Evolutionary conservation across 306 rosid genomes (phyloP).

Genomic region (Rubus idaeus): DNA sequence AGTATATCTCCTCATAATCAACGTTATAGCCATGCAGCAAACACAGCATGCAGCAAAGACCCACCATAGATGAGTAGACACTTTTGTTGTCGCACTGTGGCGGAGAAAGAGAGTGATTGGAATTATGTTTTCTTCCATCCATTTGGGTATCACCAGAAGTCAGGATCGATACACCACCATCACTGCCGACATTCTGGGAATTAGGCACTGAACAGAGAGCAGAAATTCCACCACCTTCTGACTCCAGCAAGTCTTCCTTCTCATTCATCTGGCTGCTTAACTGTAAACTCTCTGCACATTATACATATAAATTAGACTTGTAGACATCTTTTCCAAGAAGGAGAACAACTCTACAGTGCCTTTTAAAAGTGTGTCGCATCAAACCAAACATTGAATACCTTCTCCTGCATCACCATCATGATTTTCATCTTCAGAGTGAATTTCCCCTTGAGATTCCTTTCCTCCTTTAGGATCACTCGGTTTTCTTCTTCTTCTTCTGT

Average conservation of each 20-base stretch:
- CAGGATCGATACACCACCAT: constrained; percentile 40
- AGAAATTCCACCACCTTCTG: constrained; percentile 53
- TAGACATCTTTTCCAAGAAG: constrained; percentile 21
- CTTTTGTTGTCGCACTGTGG: constrained; percentile 64
- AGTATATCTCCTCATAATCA: constrained; percentile 22
- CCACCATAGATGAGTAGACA: constrained; percentile 75
- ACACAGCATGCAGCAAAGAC: constrained; percentile 28
- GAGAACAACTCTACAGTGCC: constrained; percentile 8
- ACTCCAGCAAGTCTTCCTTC: constrained; percentile 45
- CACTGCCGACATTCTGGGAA: constrained; percentile 42
- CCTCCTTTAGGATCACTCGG: constrained; percentile 43
- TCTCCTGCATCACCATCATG: constrained; percentile 51
- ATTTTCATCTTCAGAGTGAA: constrained; percentile 49
- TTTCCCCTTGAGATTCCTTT: constrained; percentile 47
- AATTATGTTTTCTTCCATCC: constrained; percentile 55
- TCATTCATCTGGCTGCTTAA: constrained; percentile 48
- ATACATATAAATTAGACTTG: constrained; percentile 15
- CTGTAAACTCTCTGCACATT: constrained; percentile 53
- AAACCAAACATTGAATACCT: constrained; percentile 40
- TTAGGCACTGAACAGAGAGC: constrained; percentile 43
- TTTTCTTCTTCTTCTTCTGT: constrained; percentile 79
- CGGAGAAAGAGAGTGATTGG: constrained; percentile 55
- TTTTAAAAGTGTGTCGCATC: not conserved
- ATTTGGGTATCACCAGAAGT: constrained; percentile 59
- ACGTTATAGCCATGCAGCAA: constrained; percentile 5